Evolutionary conservation across 352 stramenopile genomes (phyloP), one percentile per base, ranked within the genome.

Genomic region (Phytopythium oedochilum): DNA sequence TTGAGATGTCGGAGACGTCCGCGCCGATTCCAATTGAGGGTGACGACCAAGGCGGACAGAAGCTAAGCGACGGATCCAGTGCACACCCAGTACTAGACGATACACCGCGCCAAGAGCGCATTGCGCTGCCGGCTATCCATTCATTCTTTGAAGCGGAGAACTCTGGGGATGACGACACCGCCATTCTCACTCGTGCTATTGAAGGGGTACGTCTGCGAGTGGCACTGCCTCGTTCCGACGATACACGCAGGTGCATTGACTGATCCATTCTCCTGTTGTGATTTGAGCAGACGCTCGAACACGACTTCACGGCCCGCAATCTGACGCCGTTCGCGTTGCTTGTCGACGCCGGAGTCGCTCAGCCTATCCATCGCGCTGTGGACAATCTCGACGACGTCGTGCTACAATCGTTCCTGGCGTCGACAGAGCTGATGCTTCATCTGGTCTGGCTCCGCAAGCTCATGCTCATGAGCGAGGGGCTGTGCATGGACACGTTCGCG

Each of bases 401-500:
- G 0, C 44, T 88, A 15, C 49, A 65, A 18, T 71, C 73, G 25
- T 75, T 88, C 56, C 55, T 72, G 17, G 55, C 61, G 3, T 70
- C 75, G 2, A 53, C 88, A 6, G 44, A 72, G 3, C 17, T 90
- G 18, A 54, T 78, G 46, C 53, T 65, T 23, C 78, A 92, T 45
- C 58, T 89, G 12, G 43, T 63, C 26, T 89, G 79, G 79, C 53
- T 90, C 18, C 73, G 75, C 18, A 83, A 71, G 18, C 61, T 92
- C 20, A 73, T 84, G 71, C 66, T 90, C 18, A 90, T 90, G 79
- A 74, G 70, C 20, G 79, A 89, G 64, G 79, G 79, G 3, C 60
- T 89, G 9, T 89, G 77, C 36, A 86, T 88, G 66, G 68, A 83
- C 44, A 86, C 88, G 26, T 87, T 92, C 26, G 66, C 68, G 22